Base-by-base conservation (phyloP, 331 rosid genomes). In the Cydonia oblonga region DNA sequence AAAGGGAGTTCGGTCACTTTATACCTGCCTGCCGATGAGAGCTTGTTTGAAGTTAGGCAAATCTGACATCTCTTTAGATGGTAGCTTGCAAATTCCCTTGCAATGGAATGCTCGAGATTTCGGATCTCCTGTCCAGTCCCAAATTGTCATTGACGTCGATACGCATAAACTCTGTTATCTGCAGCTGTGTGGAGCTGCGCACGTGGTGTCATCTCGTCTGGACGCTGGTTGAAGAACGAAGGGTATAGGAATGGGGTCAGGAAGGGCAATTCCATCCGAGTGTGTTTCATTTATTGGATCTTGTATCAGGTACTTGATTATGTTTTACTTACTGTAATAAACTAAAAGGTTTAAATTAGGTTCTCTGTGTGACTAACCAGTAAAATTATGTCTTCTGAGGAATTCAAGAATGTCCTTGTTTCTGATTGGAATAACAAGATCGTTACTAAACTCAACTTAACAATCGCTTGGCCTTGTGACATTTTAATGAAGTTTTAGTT, bases 1-100 rank as follows among this genome's bases (percentile, higher is more conserved):
- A 20, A 66, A 78, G 80, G 72, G 33, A 81, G 64, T 24, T 70
- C 22, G 10, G 72, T 71, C 26, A 59, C 22, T 40, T 56, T 46
- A 2, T 38, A 24, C 61, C 5, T 14, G 33, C 51, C 30, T 22
- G 64, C 2, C 4, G 22, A 32, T 25, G 32, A 24, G 6, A 15
- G 22, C 44, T 19, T 49, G 7, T 28, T 26, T 28, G 11, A 68
- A 44, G 61, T 6, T 13, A 12, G 61, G 46, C n/a, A 49, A 54
- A 24, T 68, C 15, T 32, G 25, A n/a, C 44, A 51, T 51, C n/a
- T 19, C 44, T 19, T 18, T 29, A 9, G 44, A 30, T 29, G 67
- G 2, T 19, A 19, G 22, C 35, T 60, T 15, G 65, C 30, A 32
- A 7, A 60, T 60, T 35, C 42, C 42, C 42, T 35, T 35, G 40